Evolutionary conservation across 2,329 filamentous ascomycete species (phyloP), one percentile per base, ranked within the genome.

Genomic region (Tolypocladium guangdongense): DNA sequence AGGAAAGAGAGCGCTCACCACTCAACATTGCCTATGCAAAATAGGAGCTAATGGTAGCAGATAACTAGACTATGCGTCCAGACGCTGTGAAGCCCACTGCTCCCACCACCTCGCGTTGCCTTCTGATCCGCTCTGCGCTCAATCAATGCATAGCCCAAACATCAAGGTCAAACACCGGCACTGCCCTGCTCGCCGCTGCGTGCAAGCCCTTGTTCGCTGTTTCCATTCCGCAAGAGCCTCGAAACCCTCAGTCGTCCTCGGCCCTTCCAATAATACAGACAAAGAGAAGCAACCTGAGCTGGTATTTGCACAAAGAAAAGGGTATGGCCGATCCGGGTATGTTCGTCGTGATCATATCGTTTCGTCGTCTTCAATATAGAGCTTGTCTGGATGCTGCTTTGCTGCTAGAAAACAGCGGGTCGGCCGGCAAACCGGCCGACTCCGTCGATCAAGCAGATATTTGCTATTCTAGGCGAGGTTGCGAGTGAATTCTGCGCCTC

Each of bases 291-390:
- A 27, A 38, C 12, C 4, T 33, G 43, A 47, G 18, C n/a, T 33
- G n/a, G 22, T 51, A 51, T 43, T n/a, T n/a, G 24, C 37, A 50
- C 52, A 43, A 49, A 49, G n/a, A 35, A 51, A 43, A 50, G 53
- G 53, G 49, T 52, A 50, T 50, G 48, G 35, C 36, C 51, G 50
- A 53, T 47, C 52, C 53, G 36, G 53, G 46, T 53, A 52, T 55
- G 52, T 22, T 55, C 52, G 49, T 57, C 45, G 45, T 59, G 53
- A 45, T 59, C 51, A 49, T 54, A 43, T 57, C 57, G 54, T 59
- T 39, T 55, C 57, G 47, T 59, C 48, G 41, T 55, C 41, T 52
- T 41, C 32, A 38, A 45, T 41, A 20, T 45, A 39, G 36, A 10
- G 32, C 41, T 45, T 11, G 16, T 12, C 12, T 7, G 30, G 27